Evolutionary conservation across 768 basidiomycete species (phyloP), one percentile per base, ranked within the genome.

Genomic region (Tulasnella sp.): DNA sequence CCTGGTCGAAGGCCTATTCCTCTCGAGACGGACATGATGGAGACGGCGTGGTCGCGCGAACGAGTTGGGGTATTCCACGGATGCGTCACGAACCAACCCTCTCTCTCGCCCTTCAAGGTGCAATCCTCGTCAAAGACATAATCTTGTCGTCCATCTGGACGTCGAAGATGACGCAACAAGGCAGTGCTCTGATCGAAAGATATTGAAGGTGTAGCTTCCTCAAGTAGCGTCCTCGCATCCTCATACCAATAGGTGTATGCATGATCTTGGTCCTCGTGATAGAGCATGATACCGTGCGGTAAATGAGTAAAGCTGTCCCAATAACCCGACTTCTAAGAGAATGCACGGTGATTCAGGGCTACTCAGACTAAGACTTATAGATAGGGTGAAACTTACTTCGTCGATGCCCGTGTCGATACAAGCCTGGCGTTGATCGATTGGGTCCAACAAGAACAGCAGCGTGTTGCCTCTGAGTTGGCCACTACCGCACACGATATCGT

Each of bases 51-150:
- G n/a, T 48, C n/a, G n/a, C 19, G 27, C 27, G 46, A 11, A 22
- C 11, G 7, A 48, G 30, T 59, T 24, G 57, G 57, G 11, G 57
- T 59, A 17, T 59, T 59, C 57, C 57, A 59, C 21, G 57, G 57
- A 50, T 59, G 57, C 15, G 46, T 49, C 29, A 43, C 49, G 48
- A 59, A 59, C 46, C 46, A 59, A n/a, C 5, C 5, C 12, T 49
- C 46, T 0, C 29, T 24, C 24, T 21, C 31, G 30, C 21, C 29
- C 12, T 31, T 38, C 10, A 50, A 30, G 21, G 27, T 22, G 46
- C 30, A 59, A 11, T 59, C 57, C 19, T 49, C 31, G 19, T 49
- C 21, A 31, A 49, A 51, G 38, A 25, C 19, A 22, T 59, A 42
- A 24, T 27, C 24, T 15, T 59, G 57, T 9, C 45, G 12, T 27